Percentiles rank a stretch among this genome's conserved stretches.
These are phyloP conservation scores for Jamesozyma lodderae DNA, from an alignment of 805 yeast species.

Conservation along the genomic window DNA sequence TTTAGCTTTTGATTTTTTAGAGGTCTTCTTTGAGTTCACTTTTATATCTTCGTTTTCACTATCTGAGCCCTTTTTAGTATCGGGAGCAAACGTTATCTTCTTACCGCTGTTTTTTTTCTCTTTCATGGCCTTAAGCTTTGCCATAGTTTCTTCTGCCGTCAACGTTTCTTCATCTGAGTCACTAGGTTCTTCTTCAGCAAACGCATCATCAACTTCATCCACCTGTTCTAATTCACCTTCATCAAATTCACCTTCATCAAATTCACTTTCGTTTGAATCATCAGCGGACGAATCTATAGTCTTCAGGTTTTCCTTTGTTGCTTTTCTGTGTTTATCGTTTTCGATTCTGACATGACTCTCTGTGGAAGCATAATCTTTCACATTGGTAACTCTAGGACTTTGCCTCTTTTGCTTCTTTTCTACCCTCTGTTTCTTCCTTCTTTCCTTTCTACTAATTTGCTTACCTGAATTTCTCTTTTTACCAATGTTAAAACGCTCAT, in stretches of 20 bases:
- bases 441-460: conserved; percentile 34
- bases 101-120: conserved; percentile 14
- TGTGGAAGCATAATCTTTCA: background rate
- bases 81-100: conserved; percentile 1
- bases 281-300: conserved; percentile 36
- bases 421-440: conserved; percentile 34
- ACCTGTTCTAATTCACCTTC: conserved; percentile 29
- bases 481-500: conserved; percentile 28
- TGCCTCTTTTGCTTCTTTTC: conserved; percentile 26
- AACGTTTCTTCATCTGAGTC: conserved; percentile 33
- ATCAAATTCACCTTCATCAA: conserved; percentile 32
- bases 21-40: conserved; percentile 25
- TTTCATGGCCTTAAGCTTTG: conserved; percentile 35
- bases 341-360: background rate
- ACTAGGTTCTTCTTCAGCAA: conserved; percentile 5
- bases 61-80: conserved; percentile 7
- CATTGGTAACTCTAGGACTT: background rate
- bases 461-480: conserved; percentile 27
- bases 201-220: conserved; percentile 8
- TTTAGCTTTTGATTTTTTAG: conserved; percentile 14
- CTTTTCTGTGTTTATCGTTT: background rate
- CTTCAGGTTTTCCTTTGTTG: conserved; percentile 19
- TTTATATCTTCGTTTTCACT: conserved; percentile 16
- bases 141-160: conserved; percentile 30
- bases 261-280: conserved; percentile 34